phyloP scores from a whole-genome alignment of 1,284 basidiomycete genomes.

The Malassezia japonica region DNA sequence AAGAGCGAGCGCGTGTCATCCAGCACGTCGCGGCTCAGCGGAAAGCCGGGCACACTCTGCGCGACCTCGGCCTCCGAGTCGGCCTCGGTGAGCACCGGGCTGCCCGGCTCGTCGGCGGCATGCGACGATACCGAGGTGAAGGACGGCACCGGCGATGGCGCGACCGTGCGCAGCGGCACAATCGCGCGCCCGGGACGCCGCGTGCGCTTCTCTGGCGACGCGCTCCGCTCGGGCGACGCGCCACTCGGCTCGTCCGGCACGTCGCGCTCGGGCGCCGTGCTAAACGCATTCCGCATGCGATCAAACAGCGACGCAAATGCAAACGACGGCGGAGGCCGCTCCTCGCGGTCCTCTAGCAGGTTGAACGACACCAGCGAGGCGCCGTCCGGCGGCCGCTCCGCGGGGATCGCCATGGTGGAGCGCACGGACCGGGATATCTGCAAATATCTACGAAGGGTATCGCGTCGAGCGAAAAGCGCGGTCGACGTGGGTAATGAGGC shows the following conservation, averaged over 20 bases:
- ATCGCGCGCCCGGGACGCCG: background rate
- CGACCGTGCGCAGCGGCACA: background rate
- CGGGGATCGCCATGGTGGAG: background rate
- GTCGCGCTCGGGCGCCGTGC: background rate
- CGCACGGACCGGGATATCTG: background rate
- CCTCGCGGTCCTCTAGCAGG: slow-evolving; percentile 33
- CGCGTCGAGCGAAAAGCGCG: slow-evolving; percentile 3
- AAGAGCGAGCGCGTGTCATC: slow-evolving; percentile 36
- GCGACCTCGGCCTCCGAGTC: background rate
- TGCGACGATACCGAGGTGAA: background rate
- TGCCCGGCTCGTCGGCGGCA: background rate
- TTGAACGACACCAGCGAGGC: slow-evolving; percentile 24
- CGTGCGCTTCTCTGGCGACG: background rate
- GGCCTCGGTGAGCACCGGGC: background rate
- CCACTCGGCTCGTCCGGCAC: no score
- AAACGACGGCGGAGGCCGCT: slow-evolving; percentile 25
- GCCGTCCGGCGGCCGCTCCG: background rate
- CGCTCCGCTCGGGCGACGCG: background rate
- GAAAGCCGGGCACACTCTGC: slow-evolving; percentile 9
- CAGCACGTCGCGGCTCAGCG: slow-evolving; percentile 33
- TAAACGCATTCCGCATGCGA: slow-evolving; percentile 35
- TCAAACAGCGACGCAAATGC: slow-evolving; percentile 34
- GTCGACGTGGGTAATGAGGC: slow-evolving; percentile 16
- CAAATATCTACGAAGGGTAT: background rate
- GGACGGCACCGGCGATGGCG: background rate